Evolutionary conservation across 441 rosid species (phyloP), one percentile per base, ranked within the genome.

Genomic region (Flueggea neowawraea): DNA sequence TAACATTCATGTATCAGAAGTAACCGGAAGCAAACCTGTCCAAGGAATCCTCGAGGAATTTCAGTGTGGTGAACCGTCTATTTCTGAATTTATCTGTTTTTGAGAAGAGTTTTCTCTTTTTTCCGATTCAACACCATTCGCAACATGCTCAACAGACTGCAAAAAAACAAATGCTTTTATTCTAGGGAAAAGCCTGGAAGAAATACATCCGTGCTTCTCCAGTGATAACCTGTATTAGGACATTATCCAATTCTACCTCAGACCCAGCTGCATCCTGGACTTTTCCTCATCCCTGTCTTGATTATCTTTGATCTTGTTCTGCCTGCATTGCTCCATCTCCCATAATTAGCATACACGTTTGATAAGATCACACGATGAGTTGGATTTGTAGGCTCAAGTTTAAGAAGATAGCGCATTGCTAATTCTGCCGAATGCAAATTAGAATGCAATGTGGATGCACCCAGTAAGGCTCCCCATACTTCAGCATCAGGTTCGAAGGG

Each of bases 401-500:
- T 67, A 10, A 68, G 76, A 60, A 83, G 83, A 64, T 69, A 73
- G 63, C 69, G 64, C 62, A 68, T 28, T 32, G 80, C 78, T 55
- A 68, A 70, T 71, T 81, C 79, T 55, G 78, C 80, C 54, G 78
- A 65, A 66, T 63, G 72, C 60, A 73, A 60, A 56, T 80, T 78
- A 17, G 75, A 71, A 62, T 92, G 95, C 86, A 90, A 80, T 77
- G 82, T 88, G 64, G 91, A 89, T 33, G 96, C 93, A 49, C 98
- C 96, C 16, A 91, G 84, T 81, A 91, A 78, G 3, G 98, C 90
- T 60, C 90, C 86, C 95, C 95, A 89, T 39, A 89, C 77, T 10
- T 82, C 86, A 3, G 86, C 81, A 65, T 82, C 78, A 61, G 76
- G 80, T 61, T 79, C 79, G 58, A 66, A 33, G 31, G 79, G 82